Conservation (phyloP, 331 rosid genomes). For the Ulmus americana region DNA sequence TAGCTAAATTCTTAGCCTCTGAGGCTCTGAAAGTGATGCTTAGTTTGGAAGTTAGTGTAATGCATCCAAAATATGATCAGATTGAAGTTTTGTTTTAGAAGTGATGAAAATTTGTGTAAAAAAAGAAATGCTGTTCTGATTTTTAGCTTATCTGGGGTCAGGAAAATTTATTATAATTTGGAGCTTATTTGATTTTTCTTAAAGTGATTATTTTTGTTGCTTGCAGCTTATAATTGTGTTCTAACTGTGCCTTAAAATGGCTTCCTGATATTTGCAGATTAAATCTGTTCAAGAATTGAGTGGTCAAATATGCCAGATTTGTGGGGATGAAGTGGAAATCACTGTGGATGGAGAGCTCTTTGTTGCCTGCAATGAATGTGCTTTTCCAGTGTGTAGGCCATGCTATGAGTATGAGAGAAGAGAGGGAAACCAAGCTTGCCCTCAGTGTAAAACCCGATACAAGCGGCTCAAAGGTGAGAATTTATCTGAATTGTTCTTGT, state of each 20-base stretch:
- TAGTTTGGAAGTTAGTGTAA: not conserved
- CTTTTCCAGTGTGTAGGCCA: constrained; percentile 81
- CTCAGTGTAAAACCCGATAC: constrained; percentile 88
- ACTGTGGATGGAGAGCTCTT: constrained; percentile 77
- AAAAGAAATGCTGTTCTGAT: no score
- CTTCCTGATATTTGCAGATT: constrained; percentile 40
- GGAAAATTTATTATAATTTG: not conserved
- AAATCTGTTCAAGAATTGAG: constrained; percentile 70
- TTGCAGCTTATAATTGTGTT: not conserved
- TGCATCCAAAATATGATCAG: not conserved
- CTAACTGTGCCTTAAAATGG: constrained; percentile 12
- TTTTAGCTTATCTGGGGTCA: no score
- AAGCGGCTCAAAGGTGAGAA: constrained; percentile 76
- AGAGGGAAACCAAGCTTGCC: constrained; percentile 87
- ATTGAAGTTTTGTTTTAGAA: not conserved
- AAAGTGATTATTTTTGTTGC: not conserved
- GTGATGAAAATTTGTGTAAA: not conserved
- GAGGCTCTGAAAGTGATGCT: not conserved
- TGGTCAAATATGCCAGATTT: constrained; percentile 80
- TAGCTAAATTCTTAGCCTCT: not conserved
- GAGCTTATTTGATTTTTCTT: not conserved
- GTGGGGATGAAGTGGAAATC: constrained; percentile 73
- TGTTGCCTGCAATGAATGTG: constrained; percentile 97
- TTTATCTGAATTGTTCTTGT: constrained; percentile 2
- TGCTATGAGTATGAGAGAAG: constrained; percentile 83